Base-by-base conservation (phyloP, 768 basidiomycete species). In the Suillus lakei region DNA sequence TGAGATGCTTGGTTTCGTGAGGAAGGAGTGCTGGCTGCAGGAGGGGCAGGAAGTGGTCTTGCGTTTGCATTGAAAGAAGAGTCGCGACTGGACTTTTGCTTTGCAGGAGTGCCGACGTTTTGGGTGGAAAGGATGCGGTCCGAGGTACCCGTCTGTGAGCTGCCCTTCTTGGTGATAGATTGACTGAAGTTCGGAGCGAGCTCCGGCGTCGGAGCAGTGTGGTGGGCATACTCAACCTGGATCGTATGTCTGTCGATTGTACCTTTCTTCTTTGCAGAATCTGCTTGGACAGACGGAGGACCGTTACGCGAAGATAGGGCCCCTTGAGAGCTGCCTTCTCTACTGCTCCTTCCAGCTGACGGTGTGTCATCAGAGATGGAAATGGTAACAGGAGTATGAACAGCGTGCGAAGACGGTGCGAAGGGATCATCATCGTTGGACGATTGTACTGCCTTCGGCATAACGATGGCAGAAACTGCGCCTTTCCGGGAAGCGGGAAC, bases 221-320 rank as follows among this genome's bases (percentile, higher is more conserved):
- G 89, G 64, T 91, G 92, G 6, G 70, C 65, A 71, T 98, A 99
- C 78, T 99, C 98, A 65, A 99, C 91, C 76, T 99, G 98, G 55
- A 99, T 93, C 12, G 98, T 99, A 77, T 99, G 96, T 58, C 95
- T 83, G 77, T 83, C 83, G 2, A 67, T 34, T 9, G 72, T 23
- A 23, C 78, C 79, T 66, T 81, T 87, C 68, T 83, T 80, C 74
- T 86, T 87, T 63, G 80, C 74, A 36, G 75, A 64, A 58, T 90
- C 81, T 5, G 78, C 80, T 69, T 39, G 78, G 72, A 28, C 67
- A 72, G 32, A 71, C 38, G 65, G 69, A 58, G 68, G 69, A 36
- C 72, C 74, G 54, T 79, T 50, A 21, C 63, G 63, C 9, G 71
- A 68, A 16, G 71, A 59, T 15, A 58, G 41, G 21, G 53, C 48